Evolutionary conservation across 2,329 filamentous ascomycete genomes (phyloP), one percentile per base, ranked within the genome.

Genomic region (Neoscytalidium dimidiatum): DNA sequence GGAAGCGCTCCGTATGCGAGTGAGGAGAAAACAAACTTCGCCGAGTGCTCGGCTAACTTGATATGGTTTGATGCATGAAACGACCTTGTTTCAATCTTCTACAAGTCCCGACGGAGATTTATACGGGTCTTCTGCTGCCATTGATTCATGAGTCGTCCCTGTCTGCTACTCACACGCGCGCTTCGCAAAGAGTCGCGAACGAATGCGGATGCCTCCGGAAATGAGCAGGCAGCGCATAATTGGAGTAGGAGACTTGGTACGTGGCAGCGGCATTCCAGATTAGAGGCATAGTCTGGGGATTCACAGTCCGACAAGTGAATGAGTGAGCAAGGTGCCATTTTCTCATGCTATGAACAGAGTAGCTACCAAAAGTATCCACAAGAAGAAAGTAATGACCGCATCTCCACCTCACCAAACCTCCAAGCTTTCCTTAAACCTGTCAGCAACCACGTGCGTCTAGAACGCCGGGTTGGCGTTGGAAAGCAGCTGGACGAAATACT

Each of bases 401-500:
- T 9, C 35, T 21, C 4, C 35, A 8, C 13, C 35, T 8, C 17
- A 44, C 23, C 23, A 14, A 23, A 58, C 4, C n/a, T 21, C 4
- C 35, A 41, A 4, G 23, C 5, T 21, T 26, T 28, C n/a, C 19
- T 13, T 13, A 38, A n/a, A 23, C 7, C 11, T n/a, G n/a, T 8
- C 13, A 26, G 14, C 21, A 8, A 3, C 19, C 33, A 7, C 38
- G 21, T n/a, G 3, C 11, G 19, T 28, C 13, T 48, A 51, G 49
- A 65, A 61, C 21, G 56, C 41, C 46, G 78, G 72, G 67, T 71
- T 74, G 4, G 73, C 77, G 62, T 80, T 78, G 66, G 67, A 68
- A 2, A 76, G 66, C 19, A 77, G 67, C 69, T 70, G 71, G 67
- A 75, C 66, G 38, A 78, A 76, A 71, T 81, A 77, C 6, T 80